Evolutionary conservation across 176 grass and related monocot genomes (phyloP).

Genomic region (Triticum turgidum): DNA sequence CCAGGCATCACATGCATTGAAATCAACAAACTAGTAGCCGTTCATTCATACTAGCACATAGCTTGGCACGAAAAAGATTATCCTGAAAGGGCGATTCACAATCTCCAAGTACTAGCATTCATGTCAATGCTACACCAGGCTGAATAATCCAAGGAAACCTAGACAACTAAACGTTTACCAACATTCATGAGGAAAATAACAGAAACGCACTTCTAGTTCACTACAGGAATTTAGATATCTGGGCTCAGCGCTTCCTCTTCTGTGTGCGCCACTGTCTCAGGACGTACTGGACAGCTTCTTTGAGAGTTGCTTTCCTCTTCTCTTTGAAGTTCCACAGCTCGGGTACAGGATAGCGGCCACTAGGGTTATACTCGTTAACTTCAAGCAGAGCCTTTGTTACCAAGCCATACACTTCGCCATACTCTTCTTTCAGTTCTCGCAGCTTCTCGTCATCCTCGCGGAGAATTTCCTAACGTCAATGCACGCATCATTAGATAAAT

Average conservation of each 20-base stretch:
- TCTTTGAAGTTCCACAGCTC: slow-evolving; percentile 42
- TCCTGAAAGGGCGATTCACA: not conserved
- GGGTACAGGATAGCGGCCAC: slow-evolving; percentile 28
- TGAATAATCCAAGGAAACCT: not conserved
- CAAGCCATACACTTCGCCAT: slow-evolving; percentile 29
- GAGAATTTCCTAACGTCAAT: slow-evolving; percentile 40
- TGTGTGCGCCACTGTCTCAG: slow-evolving; percentile 11
- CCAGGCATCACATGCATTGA: too few relatives aligned
- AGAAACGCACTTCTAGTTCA: not conserved
- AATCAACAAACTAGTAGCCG: not conserved
- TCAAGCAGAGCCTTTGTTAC: slow-evolving; percentile 48
- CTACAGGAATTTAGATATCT: not conserved
- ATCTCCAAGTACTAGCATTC: not conserved
- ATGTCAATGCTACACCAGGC: not conserved
- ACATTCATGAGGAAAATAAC: not conserved
- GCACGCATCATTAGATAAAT: not conserved
- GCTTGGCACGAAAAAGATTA: not conserved
- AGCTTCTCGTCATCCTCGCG: slow-evolving; percentile 40
- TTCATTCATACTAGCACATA: not conserved
- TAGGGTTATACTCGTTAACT: slow-evolving; percentile 55
- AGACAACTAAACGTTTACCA: not conserved
- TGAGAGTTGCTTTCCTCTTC: slow-evolving; percentile 13
- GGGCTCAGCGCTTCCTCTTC: slow-evolving; percentile 24
- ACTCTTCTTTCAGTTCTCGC: slow-evolving; percentile 30
- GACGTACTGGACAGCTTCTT: slow-evolving; percentile 22